Evolutionary conservation across 2,329 filamentous ascomycete genomes (phyloP).

Genomic region (Talaromyces sp.): DNA sequence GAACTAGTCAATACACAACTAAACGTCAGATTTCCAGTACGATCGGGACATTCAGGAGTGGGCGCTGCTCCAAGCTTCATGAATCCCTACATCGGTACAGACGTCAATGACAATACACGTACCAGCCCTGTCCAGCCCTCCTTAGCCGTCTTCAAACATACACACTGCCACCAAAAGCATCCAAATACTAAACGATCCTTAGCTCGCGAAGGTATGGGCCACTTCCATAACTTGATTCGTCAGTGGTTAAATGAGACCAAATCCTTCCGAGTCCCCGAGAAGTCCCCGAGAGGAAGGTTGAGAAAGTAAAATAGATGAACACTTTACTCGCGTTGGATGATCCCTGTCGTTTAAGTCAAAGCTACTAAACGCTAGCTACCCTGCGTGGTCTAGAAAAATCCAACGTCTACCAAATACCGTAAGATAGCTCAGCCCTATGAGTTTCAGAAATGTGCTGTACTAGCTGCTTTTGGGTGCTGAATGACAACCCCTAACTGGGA

Average conservation of each 20-base stretch:
- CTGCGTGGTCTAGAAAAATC: not conserved
- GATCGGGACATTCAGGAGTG: not conserved
- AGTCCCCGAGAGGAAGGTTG: not conserved
- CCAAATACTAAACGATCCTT: not conserved
- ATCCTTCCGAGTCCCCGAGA: not conserved
- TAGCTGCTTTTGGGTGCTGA: not conserved
- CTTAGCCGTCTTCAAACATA: not conserved
- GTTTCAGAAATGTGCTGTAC: not conserved
- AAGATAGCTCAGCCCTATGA: conserved; percentile 3
- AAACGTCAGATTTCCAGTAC: not conserved
- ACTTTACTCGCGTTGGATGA: not conserved
- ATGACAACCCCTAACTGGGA: not conserved
- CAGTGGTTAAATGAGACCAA: not conserved
- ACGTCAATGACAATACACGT: not conserved
- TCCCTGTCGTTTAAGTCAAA: not conserved
- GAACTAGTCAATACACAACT: not conserved
- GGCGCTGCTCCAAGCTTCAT: not conserved
- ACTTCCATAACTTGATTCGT: not conserved
- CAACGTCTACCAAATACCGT: not conserved
- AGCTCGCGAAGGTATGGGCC: not conserved
- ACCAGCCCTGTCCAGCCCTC: not conserved
- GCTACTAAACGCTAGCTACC: not conserved
- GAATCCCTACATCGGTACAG: not conserved
- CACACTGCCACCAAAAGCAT: not conserved
- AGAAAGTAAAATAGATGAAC: not conserved